Evolutionary conservation across 805 yeast species (phyloP).

Genomic region (Ascoidea rubescens): DNA sequence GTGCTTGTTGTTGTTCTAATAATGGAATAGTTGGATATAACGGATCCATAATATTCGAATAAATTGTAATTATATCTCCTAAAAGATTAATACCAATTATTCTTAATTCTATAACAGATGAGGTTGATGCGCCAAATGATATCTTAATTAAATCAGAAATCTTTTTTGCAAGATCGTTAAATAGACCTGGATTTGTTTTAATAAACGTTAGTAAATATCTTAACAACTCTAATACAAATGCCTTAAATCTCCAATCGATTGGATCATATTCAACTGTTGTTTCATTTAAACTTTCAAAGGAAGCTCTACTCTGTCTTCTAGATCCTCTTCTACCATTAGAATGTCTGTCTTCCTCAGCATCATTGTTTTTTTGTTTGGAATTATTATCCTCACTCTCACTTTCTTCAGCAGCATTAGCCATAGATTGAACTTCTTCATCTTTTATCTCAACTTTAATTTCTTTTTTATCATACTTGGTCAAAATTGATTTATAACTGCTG

Average conservation of each 20-base stretch:
- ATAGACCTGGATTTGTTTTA: conserved; percentile 22
- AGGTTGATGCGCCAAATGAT: conserved; percentile 71
- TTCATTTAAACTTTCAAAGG: neutral
- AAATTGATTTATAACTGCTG: conserved; percentile 26
- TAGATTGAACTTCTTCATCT: conserved; percentile 34
- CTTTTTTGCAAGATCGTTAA: conserved; percentile 26
- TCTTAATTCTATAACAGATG: conserved; percentile 47
- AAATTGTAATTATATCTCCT: conserved; percentile 44
- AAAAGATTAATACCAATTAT: conserved; percentile 53
- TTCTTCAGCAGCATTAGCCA: conserved; percentile 19
- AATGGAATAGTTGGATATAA: conserved; percentile 56
- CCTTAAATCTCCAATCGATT: conserved; percentile 46
- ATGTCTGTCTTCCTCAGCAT: conserved; percentile 10
- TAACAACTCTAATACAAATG: conserved; percentile 30
- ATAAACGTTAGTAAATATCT: conserved; percentile 29
- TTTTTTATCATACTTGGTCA: conserved; percentile 22
- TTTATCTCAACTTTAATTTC: conserved; percentile 22
- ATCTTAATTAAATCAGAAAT: conserved; percentile 59
- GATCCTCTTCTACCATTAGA: conserved; percentile 7
- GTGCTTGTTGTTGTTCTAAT: conserved; percentile 89
- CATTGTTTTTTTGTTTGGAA: conserved; percentile 4
- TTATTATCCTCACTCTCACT: conserved; percentile 12
- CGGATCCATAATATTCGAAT: conserved; percentile 54
- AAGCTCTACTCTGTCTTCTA: conserved; percentile 11
- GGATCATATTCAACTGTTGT: conserved; percentile 5